A percentile compares a stretch with the other conserved stretches of the same genome.
These are phyloP conservation scores for Eudorina sp. DNA, from an alignment of 139 green algal species.

Conservation along the genomic window DNA sequence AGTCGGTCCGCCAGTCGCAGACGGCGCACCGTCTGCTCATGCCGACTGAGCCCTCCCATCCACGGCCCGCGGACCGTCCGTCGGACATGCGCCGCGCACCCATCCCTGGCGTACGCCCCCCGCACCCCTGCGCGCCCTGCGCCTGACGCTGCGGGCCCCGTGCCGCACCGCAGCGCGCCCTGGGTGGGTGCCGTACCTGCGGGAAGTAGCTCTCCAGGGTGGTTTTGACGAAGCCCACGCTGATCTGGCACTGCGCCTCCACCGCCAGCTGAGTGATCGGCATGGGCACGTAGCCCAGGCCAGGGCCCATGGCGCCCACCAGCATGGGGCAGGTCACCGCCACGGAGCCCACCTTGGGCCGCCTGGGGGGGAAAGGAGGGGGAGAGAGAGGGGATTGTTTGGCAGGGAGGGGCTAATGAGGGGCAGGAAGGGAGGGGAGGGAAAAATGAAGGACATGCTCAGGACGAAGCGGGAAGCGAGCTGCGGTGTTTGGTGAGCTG, in stretches of 20 bases:
- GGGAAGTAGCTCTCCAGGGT: slow-evolving; percentile 55
- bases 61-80: too few relatives aligned
- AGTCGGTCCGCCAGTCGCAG: too few relatives aligned
- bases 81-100: too few relatives aligned
- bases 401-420: background rate
- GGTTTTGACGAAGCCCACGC: slow-evolving; percentile 52
- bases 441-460: too few relatives aligned
- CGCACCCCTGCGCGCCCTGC: too few relatives aligned
- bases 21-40: too few relatives aligned
- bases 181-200: slow-evolving; percentile 11
- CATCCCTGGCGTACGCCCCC: too few relatives aligned
- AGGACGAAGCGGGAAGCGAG: too few relatives aligned
- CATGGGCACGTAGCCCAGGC: slow-evolving; percentile 29
- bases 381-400: background rate
- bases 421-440: background rate
- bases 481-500: too few relatives aligned
- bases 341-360: slow-evolving; percentile 22
- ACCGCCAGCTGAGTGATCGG: slow-evolving; percentile 8
- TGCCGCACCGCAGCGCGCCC: too few relatives aligned
- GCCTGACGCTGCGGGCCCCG: too few relatives aligned
- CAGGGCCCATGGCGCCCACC: slow-evolving; percentile 12
- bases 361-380: background rate
- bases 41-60: too few relatives aligned
- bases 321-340: slow-evolving; percentile 42
- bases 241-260: slow-evolving; percentile 52